Base-by-base conservation (phyloP, 306 rosid species). In the Cucurbita maxima region DNA sequence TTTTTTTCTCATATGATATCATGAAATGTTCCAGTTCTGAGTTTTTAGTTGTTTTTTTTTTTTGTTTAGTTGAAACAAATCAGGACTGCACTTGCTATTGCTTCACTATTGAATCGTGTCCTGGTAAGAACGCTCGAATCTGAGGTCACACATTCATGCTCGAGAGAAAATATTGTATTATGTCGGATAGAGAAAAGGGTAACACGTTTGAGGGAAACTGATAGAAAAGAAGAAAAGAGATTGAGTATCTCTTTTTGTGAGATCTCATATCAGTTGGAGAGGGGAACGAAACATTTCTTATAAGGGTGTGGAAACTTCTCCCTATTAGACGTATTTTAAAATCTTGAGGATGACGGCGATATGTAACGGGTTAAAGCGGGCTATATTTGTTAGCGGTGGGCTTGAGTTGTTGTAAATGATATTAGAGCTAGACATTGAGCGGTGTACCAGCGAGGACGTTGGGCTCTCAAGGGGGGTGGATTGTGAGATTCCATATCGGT, bases 81-180 rank as follows among this genome's bases (percentile, higher is more conserved):
- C 78, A 86, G 97, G 78, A 88, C 84, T 6, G 97, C 99, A 36
- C 96, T 91, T 75, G 95, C 96, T 16, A 82, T 94, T 85, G 96
- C 99, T 81, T 89, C 89, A 43, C 76, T 94, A 77, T 81, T 94
- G 82, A 89, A 91, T 74, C 90, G 99, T 67, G 91, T 92, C 7
- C 87, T 94, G 96, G 99, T 94, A 83, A 89, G 97, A 77, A 57
- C 62, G 0, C 34, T 30, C 0, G 34, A 30, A 30, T 30, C 34
- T 30, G 34, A 30, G 34, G 25, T 22, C 22, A 22, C 22, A 22
- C 22, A 8, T 68, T 68, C 73, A 47, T 44, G 9, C 34, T 8
- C 43, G 37, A 43, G n/a, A 41, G 37, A 11, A 68, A 63, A 47
- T 41, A 47, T 10, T 12, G 6, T 19, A 12, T 18, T 2, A 19